Conservation (phyloP, 305 asterid species). For the Solanum chacoense region DNA sequence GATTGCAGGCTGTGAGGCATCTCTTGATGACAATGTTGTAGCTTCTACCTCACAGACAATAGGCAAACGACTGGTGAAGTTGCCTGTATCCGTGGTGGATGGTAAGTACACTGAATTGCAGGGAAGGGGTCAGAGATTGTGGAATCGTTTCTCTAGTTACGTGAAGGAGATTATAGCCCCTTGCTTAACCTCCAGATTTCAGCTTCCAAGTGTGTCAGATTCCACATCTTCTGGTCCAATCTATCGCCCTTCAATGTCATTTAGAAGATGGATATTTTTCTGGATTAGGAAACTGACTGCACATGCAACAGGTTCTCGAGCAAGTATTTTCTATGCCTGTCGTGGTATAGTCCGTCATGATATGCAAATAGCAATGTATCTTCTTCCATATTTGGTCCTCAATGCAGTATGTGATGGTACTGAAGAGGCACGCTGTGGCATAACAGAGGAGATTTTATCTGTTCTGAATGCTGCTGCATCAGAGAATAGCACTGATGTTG, state of each 20-base stretch:
- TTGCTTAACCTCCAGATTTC: conserved; percentile 89
- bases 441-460: conserved; percentile 70
- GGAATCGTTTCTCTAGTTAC: conserved; percentile 94
- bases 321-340: conserved; percentile 79
- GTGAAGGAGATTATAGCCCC: conserved; percentile 98
- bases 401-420: conserved; percentile 90
- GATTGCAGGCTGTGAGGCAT: conserved; percentile 80
- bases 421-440: conserved; percentile 81
- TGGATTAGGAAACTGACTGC: conserved; percentile 84
- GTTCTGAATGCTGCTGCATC: conserved; percentile 83
- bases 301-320: conserved; percentile 86
- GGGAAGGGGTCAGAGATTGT: conserved; percentile 78
- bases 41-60: conserved; percentile 25
- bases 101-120: conserved; percentile 29
- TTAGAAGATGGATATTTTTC: conserved; percentile 71
- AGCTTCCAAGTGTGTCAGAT: conserved; percentile 56
- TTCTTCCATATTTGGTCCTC: conserved; percentile 84
- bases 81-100: conserved; percentile 25
- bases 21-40: conserved; percentile 56
- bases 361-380: conserved; percentile 93
- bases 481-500: conserved; percentile 38
- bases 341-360: conserved; percentile 97
- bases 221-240: conserved; percentile 70
- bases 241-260: conserved; percentile 81
- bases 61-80: conserved; percentile 26